Evolutionary conservation across 768 basidiomycete genomes (phyloP).

Genomic region (Leccinum imitatum): DNA sequence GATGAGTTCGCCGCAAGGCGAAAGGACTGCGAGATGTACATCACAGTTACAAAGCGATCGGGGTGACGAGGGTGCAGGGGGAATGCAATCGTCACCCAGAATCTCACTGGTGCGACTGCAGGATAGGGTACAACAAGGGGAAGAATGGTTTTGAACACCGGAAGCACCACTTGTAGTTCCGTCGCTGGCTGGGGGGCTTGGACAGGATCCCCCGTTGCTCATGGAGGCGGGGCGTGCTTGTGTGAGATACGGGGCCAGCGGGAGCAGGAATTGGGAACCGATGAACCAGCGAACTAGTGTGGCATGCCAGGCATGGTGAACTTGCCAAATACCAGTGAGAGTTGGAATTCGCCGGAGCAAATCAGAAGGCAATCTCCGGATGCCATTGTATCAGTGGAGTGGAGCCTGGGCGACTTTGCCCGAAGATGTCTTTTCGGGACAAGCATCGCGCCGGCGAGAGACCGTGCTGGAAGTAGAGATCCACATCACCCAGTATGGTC

Average conservation of each 20-base stretch:
- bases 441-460: not conserved
- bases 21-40: not conserved
- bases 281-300: not conserved
- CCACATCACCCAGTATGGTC: too few relatives aligned
- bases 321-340: slow-evolving; percentile 9
- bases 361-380: slow-evolving; percentile 13
- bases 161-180: not conserved
- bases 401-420: slow-evolving; percentile 15
- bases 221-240: slow-evolving; percentile 1
- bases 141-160: not conserved
- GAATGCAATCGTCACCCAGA: not conserved
- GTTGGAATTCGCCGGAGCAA: slow-evolving; percentile 21
- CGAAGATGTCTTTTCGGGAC: slow-evolving; percentile 25
- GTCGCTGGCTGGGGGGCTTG: not conserved
- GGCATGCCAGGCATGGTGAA: not conserved
- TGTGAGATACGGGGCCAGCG: not conserved
- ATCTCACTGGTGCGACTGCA: not conserved
- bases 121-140: not conserved
- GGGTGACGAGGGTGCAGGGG: not conserved
- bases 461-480: not conserved
- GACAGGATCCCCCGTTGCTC: not conserved
- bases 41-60: not conserved
- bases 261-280: slow-evolving; percentile 8
- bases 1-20: not conserved
- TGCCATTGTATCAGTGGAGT: not conserved